phyloP scores from a whole-genome alignment of 2,329 filamentous ascomycete species.

The Talaromyces sp. region DNA sequence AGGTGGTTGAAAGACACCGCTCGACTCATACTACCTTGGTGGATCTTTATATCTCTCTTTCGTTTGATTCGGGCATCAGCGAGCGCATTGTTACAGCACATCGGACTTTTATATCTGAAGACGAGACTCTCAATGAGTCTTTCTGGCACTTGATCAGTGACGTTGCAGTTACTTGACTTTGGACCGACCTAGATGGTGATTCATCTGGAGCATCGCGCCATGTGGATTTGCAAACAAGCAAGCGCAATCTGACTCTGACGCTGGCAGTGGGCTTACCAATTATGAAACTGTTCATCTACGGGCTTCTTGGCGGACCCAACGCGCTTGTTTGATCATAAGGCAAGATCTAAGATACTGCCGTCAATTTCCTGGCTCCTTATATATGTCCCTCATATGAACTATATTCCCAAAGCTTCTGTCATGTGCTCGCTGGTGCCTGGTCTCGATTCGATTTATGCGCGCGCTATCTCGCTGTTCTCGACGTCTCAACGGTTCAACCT shows the following conservation, averaged over 20 bases:
- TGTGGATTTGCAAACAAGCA: not conserved
- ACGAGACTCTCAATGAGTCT: not conserved
- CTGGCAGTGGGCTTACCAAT: not conserved
- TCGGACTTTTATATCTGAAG: not conserved
- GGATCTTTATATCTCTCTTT: constrained; percentile 24
- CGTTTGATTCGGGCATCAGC: constrained; percentile 43
- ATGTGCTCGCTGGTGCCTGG: constrained; percentile 58
- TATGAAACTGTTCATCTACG: not conserved
- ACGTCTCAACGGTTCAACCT: constrained; percentile 25
- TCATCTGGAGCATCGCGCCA: constrained; percentile 3
- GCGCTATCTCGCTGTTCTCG: constrained; percentile 28
- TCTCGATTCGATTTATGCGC: constrained; percentile 26
- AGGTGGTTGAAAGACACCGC: constrained; percentile 27
- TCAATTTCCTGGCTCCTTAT: not conserved
- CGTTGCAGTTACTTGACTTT: not conserved
- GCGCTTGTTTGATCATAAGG: not conserved
- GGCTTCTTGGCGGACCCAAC: not conserved
- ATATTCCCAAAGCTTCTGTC: constrained; percentile 37
- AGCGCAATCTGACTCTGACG: not conserved
- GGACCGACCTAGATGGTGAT: constrained; percentile 14
- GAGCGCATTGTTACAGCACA: constrained; percentile 49
- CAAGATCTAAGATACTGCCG: not conserved
- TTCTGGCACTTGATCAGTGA: not conserved
- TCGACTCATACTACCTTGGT: constrained; percentile 26
- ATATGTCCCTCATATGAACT: not conserved